phyloP scores from a whole-genome alignment of 1,284 basidiomycete species.

The Rhodotorula mucilaginosa region DNA sequence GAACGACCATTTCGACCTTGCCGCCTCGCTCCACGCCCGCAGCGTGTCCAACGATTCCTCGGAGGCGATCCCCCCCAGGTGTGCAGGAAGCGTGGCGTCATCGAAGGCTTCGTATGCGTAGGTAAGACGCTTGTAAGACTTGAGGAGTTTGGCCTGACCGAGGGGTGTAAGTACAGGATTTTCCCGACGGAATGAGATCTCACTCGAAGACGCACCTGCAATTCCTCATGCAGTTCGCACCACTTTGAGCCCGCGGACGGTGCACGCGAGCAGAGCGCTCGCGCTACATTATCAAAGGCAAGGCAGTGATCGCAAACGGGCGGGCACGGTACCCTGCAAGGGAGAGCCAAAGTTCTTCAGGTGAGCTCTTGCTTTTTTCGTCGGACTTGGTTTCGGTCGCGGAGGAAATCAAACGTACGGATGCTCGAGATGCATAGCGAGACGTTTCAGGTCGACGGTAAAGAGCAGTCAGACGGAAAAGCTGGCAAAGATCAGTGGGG shows the following conservation, averaged over 20 bases:
- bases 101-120: constrained; percentile 29
- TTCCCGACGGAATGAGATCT: background rate
- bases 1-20: constrained; percentile 35
- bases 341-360: too few species aligned
- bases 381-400: too few species aligned
- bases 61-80: background rate
- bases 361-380: background rate
- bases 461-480: background rate
- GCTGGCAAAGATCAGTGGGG: background rate
- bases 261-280: constrained; percentile 9
- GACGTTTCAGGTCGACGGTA: background rate
- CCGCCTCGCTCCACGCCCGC: constrained; percentile 24
- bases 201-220: constrained; percentile 21
- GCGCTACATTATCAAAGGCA: constrained; percentile 28
- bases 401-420: constrained; percentile 8
- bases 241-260: constrained; percentile 32
- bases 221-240: constrained; percentile 40
- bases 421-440: constrained; percentile 25
- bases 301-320: constrained; percentile 33
- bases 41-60: constrained; percentile 20
- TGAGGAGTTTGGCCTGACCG: constrained; percentile 39
- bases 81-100: constrained; percentile 13
- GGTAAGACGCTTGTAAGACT: constrained; percentile 40
- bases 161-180: background rate
- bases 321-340: constrained; percentile 13